Evolutionary conservation across 1,284 basidiomycete genomes (phyloP), one percentile per base, ranked within the genome.

Genomic region (Puccinia triticina): DNA sequence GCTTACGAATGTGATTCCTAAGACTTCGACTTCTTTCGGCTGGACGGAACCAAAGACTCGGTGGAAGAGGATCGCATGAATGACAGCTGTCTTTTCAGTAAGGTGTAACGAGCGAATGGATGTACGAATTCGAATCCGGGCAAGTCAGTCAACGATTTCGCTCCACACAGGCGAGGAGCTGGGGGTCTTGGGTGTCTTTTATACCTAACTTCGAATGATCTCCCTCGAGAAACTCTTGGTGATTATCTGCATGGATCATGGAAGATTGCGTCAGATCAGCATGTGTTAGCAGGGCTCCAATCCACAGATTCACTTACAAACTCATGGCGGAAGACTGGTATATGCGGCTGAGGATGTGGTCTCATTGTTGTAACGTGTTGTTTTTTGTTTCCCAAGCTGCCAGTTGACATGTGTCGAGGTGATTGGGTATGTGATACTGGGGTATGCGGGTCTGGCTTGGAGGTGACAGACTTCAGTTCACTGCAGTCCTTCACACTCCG

Each of bases 171-270:
- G n/a, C n/a, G n/a, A n/a, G n/a, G n/a, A n/a, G n/a, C n/a, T n/a
- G n/a, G n/a, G n/a, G n/a, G 21, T n/a, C 43, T 46, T 43, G 29
- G 14, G 34, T 3, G 18, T 43, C 37, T 12, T 43, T n/a, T 46
- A 48, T 69, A 69, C 66, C 37, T 43, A 43, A 69, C 66, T 69
- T 69, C 37, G 37, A 69, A 69, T 34, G 66, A 69, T 46, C 26
- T 69, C 66, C 40, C 66, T 43, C 18, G 66, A 46, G 18, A 69
- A 23, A 46, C 46, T 48, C 37, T 69, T 69, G 21, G 66, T 69
- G 16, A 69, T 69, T 46, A n/a, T n/a, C 66, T 69, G n/a, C 21
- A 46, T 43, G 7, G 18, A 37, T 67, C 8, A 67, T 18, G 18
- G n/a, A n/a, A n/a, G n/a, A n/a, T n/a, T n/a, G n/a, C n/a, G n/a